These are phyloP conservation scores for Linnemannia elongata DNA, from an alignment of 192 early-diverging fungal genomes.

Conservation along the genomic window DNA sequence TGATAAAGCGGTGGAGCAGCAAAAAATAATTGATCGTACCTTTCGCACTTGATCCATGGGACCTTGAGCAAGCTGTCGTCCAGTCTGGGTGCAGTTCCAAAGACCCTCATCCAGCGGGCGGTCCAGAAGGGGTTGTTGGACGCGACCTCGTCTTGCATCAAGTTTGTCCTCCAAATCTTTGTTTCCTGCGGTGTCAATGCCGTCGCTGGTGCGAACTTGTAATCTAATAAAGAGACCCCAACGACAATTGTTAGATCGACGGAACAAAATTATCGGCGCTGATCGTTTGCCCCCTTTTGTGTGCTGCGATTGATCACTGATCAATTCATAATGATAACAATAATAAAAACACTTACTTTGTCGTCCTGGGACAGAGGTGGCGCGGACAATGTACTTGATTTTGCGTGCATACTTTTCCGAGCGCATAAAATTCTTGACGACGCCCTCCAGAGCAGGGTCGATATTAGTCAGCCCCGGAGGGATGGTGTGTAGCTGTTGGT, in stretches of 20 bases:
- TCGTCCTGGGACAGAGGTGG: slow-evolving; percentile 42
- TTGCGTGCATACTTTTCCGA: slow-evolving; percentile 55
- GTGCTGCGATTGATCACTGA: neutral
- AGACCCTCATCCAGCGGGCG: slow-evolving; percentile 52
- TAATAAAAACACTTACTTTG: slow-evolving; percentile 33
- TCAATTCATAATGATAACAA: no score
- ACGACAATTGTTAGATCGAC: neutral
- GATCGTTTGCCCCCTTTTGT: neutral
- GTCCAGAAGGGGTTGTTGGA: slow-evolving; percentile 54
- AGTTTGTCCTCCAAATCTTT: slow-evolving; percentile 35
- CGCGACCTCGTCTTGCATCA: slow-evolving; percentile 52
- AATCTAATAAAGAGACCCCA: slow-evolving; percentile 19
- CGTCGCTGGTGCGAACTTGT: slow-evolving; percentile 49
- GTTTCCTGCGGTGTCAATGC: slow-evolving; percentile 44
- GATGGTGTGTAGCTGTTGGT: slow-evolving; percentile 23
- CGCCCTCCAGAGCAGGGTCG: slow-evolving; percentile 38
- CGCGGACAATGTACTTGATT: slow-evolving; percentile 44
- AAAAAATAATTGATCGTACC: neutral
- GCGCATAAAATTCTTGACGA: slow-evolving; percentile 48
- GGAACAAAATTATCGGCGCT: neutral
- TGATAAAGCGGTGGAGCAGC: neutral
- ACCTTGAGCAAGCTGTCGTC: slow-evolving; percentile 56
- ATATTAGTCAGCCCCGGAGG: slow-evolving; percentile 21
- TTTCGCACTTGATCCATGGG: slow-evolving; percentile 56
- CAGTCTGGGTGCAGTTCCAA: slow-evolving; percentile 40